Evolutionary conservation across 768 basidiomycete genomes (phyloP).

Genomic region (Calocera cornea): DNA sequence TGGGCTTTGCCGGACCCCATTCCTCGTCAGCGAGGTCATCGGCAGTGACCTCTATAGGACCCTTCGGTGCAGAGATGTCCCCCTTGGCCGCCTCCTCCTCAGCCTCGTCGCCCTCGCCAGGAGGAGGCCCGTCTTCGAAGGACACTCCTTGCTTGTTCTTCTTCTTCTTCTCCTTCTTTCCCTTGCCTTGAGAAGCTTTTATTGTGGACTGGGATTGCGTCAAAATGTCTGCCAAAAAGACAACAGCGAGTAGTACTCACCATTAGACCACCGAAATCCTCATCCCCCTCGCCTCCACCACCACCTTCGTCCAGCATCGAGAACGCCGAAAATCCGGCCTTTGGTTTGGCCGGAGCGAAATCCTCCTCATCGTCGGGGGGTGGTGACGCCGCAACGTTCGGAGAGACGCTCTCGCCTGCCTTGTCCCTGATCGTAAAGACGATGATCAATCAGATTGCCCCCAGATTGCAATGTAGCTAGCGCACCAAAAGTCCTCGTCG

Average conservation of each 20-base stretch:
- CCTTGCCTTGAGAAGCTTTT: constrained; percentile 39
- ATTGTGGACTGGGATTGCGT: constrained; percentile 41
- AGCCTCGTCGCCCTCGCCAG: constrained; percentile 23
- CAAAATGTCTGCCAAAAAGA: neutral
- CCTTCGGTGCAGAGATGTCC: constrained; percentile 25
- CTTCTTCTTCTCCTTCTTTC: constrained; percentile 46
- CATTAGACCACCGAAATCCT: constrained; percentile 65
- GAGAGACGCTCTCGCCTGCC: constrained; percentile 41
- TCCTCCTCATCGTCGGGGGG: constrained; percentile 6
- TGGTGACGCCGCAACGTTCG: constrained; percentile 23
- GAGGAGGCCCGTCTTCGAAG: constrained; percentile 17
- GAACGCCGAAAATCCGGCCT: constrained; percentile 39
- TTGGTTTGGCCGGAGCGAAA: constrained; percentile 9
- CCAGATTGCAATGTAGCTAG: constrained; percentile 8
- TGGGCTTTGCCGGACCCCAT: constrained; percentile 48
- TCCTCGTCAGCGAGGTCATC: constrained; percentile 65
- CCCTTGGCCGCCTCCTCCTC: constrained; percentile 25
- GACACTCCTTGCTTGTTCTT: constrained; percentile 19
- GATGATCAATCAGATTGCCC: constrained; percentile 14
- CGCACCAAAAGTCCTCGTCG: constrained; percentile 74
- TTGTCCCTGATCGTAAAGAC: constrained; percentile 39
- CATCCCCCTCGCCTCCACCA: constrained; percentile 23
- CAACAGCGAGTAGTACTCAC: constrained; percentile 27
- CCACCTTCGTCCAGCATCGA: constrained; percentile 32
- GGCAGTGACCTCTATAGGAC: constrained; percentile 42